Evolutionary conservation across 805 yeast genomes (phyloP), one percentile per base, ranked within the genome.

Genomic region (Komagataella phaffii): DNA sequence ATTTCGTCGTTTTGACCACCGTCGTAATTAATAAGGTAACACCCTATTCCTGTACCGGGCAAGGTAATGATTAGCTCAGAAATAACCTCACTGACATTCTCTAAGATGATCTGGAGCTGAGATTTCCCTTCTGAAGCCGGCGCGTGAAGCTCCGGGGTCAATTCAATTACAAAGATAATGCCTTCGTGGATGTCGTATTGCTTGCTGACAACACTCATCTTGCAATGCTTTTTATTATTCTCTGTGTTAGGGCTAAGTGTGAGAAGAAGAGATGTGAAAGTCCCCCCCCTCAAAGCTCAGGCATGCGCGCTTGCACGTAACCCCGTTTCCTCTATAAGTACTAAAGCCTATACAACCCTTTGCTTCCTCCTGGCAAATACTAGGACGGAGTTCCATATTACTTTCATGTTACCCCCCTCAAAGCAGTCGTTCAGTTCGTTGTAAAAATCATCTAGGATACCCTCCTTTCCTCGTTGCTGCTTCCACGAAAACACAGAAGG

Each of bases 41-140:
- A 76, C 0, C 96, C 97, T 23, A 88, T 69, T 0, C 88, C 90
- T 1, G 91, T 83, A 47, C 72, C 70, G 1, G 89, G 87, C 44
- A 78, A 65, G 0, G 83, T 73, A 40, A 85, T 79, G 1, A 85
- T 79, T 53, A 87, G 68, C 49, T 80, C 83, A 3, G 82, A 71
- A 66, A 88, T 76, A 43, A 88, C 67, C n/a, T 77, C 80, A 50
- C 74, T 69, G 6, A 86, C 69, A 1, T 85, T 73, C 12, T 71
- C 71, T 17, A 90, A 59, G 7, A 84, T 79, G 54, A 74, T 79
- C 36, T 67, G 57, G 6, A 82, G 58, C 55, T 76, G 79, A n/a
- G 71, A 59, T 48, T 67, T 67, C 21, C 65, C 67, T 3, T 64
- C 56, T 1, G 59, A 51, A n/a, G 61, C 64, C 17, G 59, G 53